These are phyloP conservation scores for Flaveria bidentis DNA, from an alignment of 129 eudicot species.

Conservation along the genomic window DNA sequence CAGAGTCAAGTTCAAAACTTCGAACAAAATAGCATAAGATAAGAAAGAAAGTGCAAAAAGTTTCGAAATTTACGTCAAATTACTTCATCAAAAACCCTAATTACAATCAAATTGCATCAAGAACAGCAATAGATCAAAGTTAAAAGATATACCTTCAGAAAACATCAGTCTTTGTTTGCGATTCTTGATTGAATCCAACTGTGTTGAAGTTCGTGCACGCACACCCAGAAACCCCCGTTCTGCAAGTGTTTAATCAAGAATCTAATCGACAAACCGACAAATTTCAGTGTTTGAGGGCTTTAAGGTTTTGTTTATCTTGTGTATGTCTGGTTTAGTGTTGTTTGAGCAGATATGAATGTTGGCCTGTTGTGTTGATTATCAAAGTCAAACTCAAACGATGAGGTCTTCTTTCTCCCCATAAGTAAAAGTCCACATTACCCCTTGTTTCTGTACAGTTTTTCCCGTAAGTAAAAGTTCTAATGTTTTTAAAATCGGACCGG, in stretches of 20 bases:
- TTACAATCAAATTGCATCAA: neutral
- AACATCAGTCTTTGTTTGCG: conserved; percentile 13
- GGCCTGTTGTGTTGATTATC: neutral
- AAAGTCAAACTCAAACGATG: conserved; percentile 26
- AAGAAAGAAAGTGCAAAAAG: neutral
- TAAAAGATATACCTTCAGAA: conserved; percentile 16
- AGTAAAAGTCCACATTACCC: conserved; percentile 14
- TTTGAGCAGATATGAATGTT: neutral
- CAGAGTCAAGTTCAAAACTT: conserved; percentile 11
- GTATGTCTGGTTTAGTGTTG: neutral
- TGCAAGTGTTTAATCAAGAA: too few relatives aligned
- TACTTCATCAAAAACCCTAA: conserved; percentile 13
- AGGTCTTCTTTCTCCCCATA: conserved; percentile 5
- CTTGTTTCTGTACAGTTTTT: too few relatives aligned
- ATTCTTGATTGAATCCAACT: conserved; percentile 6
- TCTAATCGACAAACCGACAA: neutral
- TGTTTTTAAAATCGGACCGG: too few relatives aligned
- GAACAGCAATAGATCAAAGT: neutral
- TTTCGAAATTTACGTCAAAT: neutral
- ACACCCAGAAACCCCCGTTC: neutral
- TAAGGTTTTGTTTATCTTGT: neutral
- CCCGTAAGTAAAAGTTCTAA: neutral
- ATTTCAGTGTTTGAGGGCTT: neutral
- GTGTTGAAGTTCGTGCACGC: neutral
- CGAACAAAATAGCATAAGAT: neutral